Evolutionary conservation across 2,329 filamentous ascomycete genomes (phyloP), one percentile per base, ranked within the genome.

Genomic region (Neopestalotiopsis rosae): DNA sequence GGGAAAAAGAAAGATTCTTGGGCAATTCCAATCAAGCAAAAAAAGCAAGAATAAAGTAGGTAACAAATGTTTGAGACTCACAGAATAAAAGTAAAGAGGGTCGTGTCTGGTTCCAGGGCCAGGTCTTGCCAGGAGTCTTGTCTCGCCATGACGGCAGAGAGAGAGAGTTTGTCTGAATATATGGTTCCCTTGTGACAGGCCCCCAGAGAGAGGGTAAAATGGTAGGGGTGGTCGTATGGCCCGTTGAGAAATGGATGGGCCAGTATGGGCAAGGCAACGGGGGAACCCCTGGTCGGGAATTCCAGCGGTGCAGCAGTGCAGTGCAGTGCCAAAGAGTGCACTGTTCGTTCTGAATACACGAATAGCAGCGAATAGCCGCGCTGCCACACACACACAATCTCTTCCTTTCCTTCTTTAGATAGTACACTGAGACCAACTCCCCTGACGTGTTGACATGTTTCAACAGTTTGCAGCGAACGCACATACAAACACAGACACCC

Each of bases 61-160:
- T 20, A 52, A 52, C 69, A 68, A 74, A 74, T 68, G 20, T 28
- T 49, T 65, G 76, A 67, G 68, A 89, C 89, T 88, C 83, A 91
- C 89, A 91, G 80, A 81, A 90, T 85, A 78, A 92, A 92, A 70
- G 90, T 91, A 77, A 91, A 86, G 73, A 92, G 88, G 69, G 90
- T 90, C 28, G 90, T 91, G 57, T 84, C 84, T 66, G 87, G 87
- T 79, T 89, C 87, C 87, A 89, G 89, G 77, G 66, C 74, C 71
- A 67, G 70, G 17, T 63, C 32, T 38, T 38, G 34, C 20, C 30
- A 38, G 49, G 52, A 38, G 34, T 38, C 34, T 32, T 28, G 40
- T 30, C 32, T 52, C 28, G 42, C 58, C 45, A 68, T 52, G 59
- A 58, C 45, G 65, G 59, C 30, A 65, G 58, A 69, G 20, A 49